Percentiles rank a stretch among this genome's conserved stretches.
These are phyloP conservation scores for Raphidocelis subcapitata DNA, from an alignment of 139 green algal genomes.

Conservation along the genomic window DNA sequence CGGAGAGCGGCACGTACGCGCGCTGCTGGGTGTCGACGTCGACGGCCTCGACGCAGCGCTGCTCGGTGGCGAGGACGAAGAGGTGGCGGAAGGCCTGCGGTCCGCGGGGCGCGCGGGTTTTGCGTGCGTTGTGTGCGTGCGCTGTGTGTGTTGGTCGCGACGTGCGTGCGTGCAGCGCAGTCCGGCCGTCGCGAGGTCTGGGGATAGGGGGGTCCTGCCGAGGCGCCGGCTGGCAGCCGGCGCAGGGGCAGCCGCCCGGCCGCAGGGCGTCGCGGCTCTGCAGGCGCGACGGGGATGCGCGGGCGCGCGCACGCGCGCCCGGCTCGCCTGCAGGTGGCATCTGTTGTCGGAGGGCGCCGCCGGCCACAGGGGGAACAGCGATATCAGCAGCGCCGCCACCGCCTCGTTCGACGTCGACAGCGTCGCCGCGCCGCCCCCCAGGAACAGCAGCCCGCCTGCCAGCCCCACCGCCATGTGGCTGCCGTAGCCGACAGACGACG, in stretches of 20 bases:
- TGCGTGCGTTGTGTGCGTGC: no score
- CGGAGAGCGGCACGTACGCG: slow-evolving; percentile 73
- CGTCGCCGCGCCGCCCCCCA: slow-evolving; percentile 71
- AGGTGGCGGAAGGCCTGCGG: slow-evolving; percentile 91
- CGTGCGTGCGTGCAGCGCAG: no score
- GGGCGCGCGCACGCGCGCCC: background rate
- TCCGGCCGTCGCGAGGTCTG: no score
- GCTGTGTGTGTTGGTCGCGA: no score
- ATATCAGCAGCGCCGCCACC: slow-evolving; percentile 84
- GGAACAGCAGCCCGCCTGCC: slow-evolving; percentile 75
- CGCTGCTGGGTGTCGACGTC: slow-evolving; percentile 74
- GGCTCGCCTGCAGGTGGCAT: slow-evolving; percentile 82
- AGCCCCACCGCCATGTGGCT: slow-evolving; percentile 84
- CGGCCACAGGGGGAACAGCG: slow-evolving; percentile 87
- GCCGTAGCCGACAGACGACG: slow-evolving; percentile 63
- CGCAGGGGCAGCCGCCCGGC: slow-evolving; percentile 1
- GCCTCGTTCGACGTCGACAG: slow-evolving; percentile 74
- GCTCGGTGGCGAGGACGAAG: slow-evolving; percentile 87
- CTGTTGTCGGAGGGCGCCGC: slow-evolving; percentile 78
- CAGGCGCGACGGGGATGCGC: background rate
- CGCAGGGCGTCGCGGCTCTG: background rate
- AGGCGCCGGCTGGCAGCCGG: no score
- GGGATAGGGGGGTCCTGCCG: no score
- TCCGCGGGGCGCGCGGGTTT: no score
- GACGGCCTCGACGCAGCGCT: slow-evolving; percentile 74